Percentiles rank a stretch among this genome's conserved stretches.
phyloP scores from a whole-genome alignment of 2,329 filamentous ascomycete species.

The Purpureocillium takamizusanense region DNA sequence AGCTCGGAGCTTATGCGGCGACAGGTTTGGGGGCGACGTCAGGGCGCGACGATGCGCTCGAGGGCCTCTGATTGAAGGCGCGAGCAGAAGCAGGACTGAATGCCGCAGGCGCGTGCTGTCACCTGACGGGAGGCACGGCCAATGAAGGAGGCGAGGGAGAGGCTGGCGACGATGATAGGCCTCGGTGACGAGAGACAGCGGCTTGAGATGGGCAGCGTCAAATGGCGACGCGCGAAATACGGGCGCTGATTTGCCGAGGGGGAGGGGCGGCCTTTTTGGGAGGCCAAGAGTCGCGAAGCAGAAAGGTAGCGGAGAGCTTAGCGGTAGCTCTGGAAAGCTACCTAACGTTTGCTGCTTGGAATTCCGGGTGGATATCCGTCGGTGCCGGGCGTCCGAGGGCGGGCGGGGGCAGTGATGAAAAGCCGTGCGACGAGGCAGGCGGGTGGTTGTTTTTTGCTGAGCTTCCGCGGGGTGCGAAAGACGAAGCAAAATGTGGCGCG shows the following conservation, averaged over 20 bases:
- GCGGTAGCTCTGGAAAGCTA: background rate
- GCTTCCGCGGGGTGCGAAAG: too few species aligned
- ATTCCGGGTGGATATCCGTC: too few species aligned
- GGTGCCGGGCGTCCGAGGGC: too few species aligned
- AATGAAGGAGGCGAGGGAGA: constrained; percentile 35
- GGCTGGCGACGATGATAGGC: constrained; percentile 44
- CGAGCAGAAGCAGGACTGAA: constrained; percentile 16
- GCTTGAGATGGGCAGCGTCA: constrained; percentile 16
- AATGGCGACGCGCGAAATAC: constrained; percentile 21
- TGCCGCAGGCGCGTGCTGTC: constrained; percentile 31
- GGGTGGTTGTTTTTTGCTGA: too few species aligned
- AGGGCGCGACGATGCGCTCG: constrained; percentile 9
- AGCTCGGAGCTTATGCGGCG: constrained; percentile 3
- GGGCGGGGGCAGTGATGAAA: too few species aligned
- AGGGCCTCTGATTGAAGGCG: constrained; percentile 14
- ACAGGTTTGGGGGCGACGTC: background rate
- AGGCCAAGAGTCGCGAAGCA: background rate
- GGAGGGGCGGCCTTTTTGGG: constrained; percentile 10
- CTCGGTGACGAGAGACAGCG: constrained; percentile 28
- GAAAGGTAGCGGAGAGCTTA: constrained; percentile 4
- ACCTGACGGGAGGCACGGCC: constrained; percentile 40
- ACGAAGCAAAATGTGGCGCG: too few species aligned
- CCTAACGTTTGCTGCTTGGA: too few species aligned
- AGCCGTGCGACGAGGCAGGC: too few species aligned
- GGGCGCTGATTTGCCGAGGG: constrained; percentile 43